Evolutionary conservation across 805 yeast species (phyloP).

Genomic region (Starmera quercuum): DNA sequence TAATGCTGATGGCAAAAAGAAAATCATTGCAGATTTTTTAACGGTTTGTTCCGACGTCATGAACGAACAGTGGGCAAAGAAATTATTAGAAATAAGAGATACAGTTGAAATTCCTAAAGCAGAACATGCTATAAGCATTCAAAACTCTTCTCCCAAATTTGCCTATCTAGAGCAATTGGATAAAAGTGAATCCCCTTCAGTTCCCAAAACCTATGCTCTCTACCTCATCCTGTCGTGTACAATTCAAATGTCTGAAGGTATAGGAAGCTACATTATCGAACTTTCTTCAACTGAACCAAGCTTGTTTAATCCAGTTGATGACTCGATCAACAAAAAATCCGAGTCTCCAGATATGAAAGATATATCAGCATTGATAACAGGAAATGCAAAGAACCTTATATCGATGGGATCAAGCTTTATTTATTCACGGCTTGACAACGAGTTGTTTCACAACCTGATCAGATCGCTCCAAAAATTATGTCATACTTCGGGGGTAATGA

Average conservation of each 20-base stretch:
- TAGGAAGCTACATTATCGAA: conserved; percentile 44
- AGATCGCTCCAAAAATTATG: conserved; percentile 75
- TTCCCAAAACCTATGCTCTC: conserved; percentile 55
- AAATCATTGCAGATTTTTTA: conserved; percentile 51
- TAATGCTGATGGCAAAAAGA: conserved; percentile 43
- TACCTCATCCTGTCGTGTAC: conserved; percentile 49
- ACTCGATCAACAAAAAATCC: conserved; percentile 6
- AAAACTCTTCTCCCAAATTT: conserved; percentile 40
- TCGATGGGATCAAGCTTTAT: conserved; percentile 43
- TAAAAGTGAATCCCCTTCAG: conserved; percentile 66
- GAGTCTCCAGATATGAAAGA: conserved; percentile 5
- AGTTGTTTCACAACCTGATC: conserved; percentile 57
- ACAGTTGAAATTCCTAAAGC: conserved; percentile 19
- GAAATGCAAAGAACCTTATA: conserved; percentile 33
- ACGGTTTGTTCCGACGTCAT: conserved; percentile 31
- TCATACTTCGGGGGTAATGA: conserved; percentile 76
- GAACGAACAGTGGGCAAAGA: conserved; percentile 19
- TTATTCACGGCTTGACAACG: conserved; percentile 62
- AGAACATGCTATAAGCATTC: conserved; percentile 30
- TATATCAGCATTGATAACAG: conserved; percentile 21
- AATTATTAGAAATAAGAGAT: conserved; percentile 25
- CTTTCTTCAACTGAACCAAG: conserved; percentile 22
- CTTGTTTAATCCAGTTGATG: conserved; percentile 10
- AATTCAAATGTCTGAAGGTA: conserved; percentile 57
- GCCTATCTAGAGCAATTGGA: conserved; percentile 72